Conservation (phyloP, 371 early-diverging fungal genomes). For the Lichtheimia ornata region DNA sequence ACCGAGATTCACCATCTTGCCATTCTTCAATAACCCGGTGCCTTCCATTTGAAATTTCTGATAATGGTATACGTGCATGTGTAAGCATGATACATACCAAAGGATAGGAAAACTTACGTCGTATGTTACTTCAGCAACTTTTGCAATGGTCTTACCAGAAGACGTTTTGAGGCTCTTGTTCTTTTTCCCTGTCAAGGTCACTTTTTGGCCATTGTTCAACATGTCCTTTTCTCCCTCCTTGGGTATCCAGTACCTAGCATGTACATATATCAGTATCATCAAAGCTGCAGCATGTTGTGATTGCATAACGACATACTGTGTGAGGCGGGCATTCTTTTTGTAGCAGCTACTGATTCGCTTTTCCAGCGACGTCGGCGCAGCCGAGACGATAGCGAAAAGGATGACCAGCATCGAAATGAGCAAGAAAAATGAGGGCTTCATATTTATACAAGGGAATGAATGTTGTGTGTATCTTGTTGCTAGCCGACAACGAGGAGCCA, state of each 20-base stretch:
- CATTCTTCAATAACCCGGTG: slow-evolving; percentile 27
- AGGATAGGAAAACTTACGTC: background rate
- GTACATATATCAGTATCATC: background rate
- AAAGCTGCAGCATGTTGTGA: background rate
- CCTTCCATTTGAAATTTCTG: slow-evolving; percentile 40
- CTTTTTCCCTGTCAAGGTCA: slow-evolving; percentile 23
- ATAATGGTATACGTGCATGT: background rate
- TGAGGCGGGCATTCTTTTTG: slow-evolving; percentile 18
- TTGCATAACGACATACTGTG: slow-evolving; percentile 9
- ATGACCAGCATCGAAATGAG: background rate
- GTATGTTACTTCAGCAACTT: slow-evolving; percentile 24
- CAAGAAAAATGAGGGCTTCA: no score
- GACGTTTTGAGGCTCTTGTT: slow-evolving; percentile 19
- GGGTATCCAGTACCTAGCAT: slow-evolving; percentile 29
- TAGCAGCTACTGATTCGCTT: slow-evolving; percentile 21
- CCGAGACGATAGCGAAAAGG: background rate
- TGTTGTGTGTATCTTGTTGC: no score
- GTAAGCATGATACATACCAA: background rate
- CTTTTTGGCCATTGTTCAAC: slow-evolving; percentile 22
- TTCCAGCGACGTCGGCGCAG: slow-evolving; percentile 8
- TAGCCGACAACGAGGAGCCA: no score
- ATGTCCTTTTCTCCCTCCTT: slow-evolving; percentile 31
- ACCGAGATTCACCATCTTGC: slow-evolving; percentile 28
- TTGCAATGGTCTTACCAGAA: slow-evolving; percentile 25
- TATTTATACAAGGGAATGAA: no score